phyloP scores from a whole-genome alignment of 2,329 filamentous ascomycete species.

The Fusarium neocosmosporiellum region DNA sequence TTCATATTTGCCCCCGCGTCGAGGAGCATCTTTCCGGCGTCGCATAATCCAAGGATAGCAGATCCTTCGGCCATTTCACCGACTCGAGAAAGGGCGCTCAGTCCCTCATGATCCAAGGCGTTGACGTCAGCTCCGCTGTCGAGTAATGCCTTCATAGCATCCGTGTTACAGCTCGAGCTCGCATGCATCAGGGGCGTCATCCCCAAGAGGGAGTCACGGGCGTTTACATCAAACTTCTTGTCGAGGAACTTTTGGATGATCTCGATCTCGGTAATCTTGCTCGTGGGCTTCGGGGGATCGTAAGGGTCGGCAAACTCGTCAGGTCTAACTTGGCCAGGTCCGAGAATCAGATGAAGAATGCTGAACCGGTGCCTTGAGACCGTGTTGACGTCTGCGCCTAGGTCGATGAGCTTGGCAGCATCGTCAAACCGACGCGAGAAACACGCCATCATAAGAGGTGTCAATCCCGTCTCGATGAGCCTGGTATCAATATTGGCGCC shows the following conservation, averaged over 20 bases:
- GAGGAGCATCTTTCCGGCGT: constrained; percentile 40
- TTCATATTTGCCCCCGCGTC: constrained; percentile 38
- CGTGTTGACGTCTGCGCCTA: constrained; percentile 38
- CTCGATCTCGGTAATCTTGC: constrained; percentile 37
- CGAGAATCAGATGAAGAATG: constrained; percentile 43
- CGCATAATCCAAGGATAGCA: constrained; percentile 34
- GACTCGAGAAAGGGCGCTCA: constrained; percentile 39
- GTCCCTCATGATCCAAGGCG: constrained; percentile 40
- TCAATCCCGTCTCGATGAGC: constrained; percentile 42
- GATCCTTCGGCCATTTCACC: constrained; percentile 41
- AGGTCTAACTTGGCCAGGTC: constrained; percentile 34
- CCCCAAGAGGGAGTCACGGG: constrained; percentile 40
- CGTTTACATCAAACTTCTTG: constrained; percentile 42
- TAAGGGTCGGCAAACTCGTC: constrained; percentile 36
- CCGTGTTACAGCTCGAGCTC: constrained; percentile 41
- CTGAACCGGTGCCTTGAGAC: constrained; percentile 42
- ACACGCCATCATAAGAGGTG: constrained; percentile 43
- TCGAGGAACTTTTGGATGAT: constrained; percentile 41
- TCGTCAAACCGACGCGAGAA: constrained; percentile 44
- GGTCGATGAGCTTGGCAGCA: constrained; percentile 39
- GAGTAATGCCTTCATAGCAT: constrained; percentile 40
- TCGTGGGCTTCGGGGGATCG: constrained; percentile 7
- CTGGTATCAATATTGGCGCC: constrained; percentile 41
- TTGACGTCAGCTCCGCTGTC: constrained; percentile 41
- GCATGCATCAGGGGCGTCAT: constrained; percentile 45